Evolutionary conservation across 805 yeast genomes (phyloP), one percentile per base, ranked within the genome.

Genomic region (Cyberlindnera euphorbiiphila): DNA sequence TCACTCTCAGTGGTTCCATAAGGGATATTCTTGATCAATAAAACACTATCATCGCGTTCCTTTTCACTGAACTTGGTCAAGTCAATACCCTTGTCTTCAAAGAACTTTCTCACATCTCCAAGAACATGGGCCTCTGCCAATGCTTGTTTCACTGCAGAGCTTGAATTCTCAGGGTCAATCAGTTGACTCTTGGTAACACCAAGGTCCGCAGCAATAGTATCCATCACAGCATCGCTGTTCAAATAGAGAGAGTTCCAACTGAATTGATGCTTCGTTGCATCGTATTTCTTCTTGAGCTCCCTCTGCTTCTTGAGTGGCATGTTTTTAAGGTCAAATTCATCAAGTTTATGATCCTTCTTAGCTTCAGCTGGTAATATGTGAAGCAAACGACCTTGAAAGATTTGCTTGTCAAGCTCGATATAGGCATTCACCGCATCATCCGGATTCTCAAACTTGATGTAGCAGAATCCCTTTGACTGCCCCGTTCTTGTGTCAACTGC

Each of bases 81-180:
- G 65, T 91, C 96, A 29, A 93, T 85, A 24, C 95, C 95, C 56
- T 81, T 81, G 17, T 68, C 62, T 59, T 87, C 95, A 60, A 93
- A 93, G 62, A 79, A 93, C 50, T 77, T 76, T 54, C 96, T 76
- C 10, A 93, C 95, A 60, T 83, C 93, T 30, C 89, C 93, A 53
- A 93, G 81, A 13, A 89, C 96, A 55, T 88, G 93, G 3, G 97
- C 94, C 65, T 93, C 98, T 0, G 98, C 98, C 46, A 93, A 72
- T 0, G 98, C 98, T 62, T 89, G 98, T 57, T 89, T 86, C 11
- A 93, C 98, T 1, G 96, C 97, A 36, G 95, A 83, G 42, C 72
- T 79, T 7, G 95, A 73, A 47, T 80, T 85, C 50, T 86, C 84
- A 1, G 96, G 91, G 59, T 93, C 94, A 43, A 93, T 74, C 54